Base-by-base conservation (phyloP, 169 alveolate genomes). In the Cryptosporidium parvum region DNA sequence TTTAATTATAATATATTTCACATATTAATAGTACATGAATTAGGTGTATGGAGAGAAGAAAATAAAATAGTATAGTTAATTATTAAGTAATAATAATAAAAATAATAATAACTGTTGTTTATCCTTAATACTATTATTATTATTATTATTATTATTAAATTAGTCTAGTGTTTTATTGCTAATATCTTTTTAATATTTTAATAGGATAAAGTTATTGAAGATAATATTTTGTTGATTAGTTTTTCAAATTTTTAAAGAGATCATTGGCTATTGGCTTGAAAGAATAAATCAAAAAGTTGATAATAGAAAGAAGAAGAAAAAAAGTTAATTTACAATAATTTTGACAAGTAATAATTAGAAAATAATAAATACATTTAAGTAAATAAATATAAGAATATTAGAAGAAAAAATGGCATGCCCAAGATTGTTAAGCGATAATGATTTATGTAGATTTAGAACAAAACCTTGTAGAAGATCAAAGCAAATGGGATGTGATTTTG, bases 381-480 rank as follows among this genome's bases (percentile, higher is more conserved):
- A 39, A 61, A 67, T 14, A 59, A 21, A 29, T 18, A 33, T 12
- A 48, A 48, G 56, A 48, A 48, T 14, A 14, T 16, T 48, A 33
- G 21, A 42, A 69, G 23, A 16, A 26, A 42, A 52, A 45, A 92
- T 92, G 94, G 92, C 94, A 33, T 92, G 94, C 16, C 69, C 94
- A 48, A 80, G 95, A 69, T 85, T 94, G 51, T 85, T 95, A 75
- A 93, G 95, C 87, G 95, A 94, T 56, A 93, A 71, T 53, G 96
- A 93, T 71, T 91, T 95, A 72, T 92, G 95, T 85, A 92, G 97
- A 67, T 95, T 95, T 92, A 85, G 97, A 80, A 95, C 97, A n/a
- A 95, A 95, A 85, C 91, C 91, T 65, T 95, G 97, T 75, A 72
- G 92, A 73, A 72, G 95, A 58, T 86, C 94, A 39, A 70, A 89